Conservation (phyloP, 176 grass and related monocot genomes). For the Eremochloa ophiuroides region DNA sequence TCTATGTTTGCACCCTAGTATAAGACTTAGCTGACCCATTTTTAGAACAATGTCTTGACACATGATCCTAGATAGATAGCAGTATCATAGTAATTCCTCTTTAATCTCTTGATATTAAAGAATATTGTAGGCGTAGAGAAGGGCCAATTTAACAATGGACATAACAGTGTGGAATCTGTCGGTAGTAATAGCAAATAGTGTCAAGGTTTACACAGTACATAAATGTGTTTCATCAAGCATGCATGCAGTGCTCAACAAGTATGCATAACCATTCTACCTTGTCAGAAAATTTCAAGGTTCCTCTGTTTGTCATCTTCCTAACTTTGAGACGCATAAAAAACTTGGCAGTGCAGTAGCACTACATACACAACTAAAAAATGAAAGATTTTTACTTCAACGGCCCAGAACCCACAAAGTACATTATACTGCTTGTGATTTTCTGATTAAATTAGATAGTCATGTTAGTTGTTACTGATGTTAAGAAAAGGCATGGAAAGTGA, state of each 20-base stretch:
- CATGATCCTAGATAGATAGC: neutral
- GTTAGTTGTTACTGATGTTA: conserved; percentile 3
- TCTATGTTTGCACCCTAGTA: neutral
- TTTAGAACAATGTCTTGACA: neutral
- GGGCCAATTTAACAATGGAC: neutral
- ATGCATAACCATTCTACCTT: neutral
- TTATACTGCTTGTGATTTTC: conserved; percentile 11
- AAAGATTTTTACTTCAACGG: neutral
- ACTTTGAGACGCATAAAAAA: neutral
- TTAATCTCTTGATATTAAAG: neutral
- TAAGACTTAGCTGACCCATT: neutral
- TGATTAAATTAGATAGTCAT: neutral
- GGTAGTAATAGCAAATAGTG: neutral
- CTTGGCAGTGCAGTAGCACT: neutral
- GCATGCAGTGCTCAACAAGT: neutral
- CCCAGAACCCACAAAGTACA: neutral
- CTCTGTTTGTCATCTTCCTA: neutral
- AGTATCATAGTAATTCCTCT: neutral
- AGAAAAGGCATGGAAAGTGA: conserved; percentile 18
- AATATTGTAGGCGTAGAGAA: neutral
- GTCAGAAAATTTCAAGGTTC: neutral
- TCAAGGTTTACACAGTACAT: neutral
- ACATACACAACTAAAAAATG: neutral
- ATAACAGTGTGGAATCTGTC: neutral
- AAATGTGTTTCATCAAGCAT: neutral